Base-by-base conservation (phyloP, 164 flowering plant genomes). In the Euptelea pleiosperma region DNA sequence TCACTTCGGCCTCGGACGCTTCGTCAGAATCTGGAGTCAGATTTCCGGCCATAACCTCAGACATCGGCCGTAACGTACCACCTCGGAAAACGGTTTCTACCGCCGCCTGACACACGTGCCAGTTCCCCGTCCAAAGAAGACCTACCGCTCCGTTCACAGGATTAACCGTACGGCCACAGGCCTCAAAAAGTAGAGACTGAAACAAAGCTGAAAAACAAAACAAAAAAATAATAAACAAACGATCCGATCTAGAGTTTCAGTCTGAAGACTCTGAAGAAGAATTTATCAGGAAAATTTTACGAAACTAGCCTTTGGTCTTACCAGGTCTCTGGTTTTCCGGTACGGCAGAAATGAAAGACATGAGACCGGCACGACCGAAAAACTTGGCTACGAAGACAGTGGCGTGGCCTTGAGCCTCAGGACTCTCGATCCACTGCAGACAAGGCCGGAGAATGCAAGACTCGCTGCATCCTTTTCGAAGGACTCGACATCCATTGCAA, bases 401-500 rank as follows among this genome's bases (percentile, higher is more conserved):
- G 55, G 97, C 97, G 73, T 83, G 70, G 44, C 77, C 86, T 64
- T 89, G 96, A 22, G 91, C 81, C 35, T 83, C 80, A 0, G 93
- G 72, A 26, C 70, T 55, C 18, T 79, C 82, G 47, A 84, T 83
- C 89, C 90, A 81, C 33, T 76, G 85, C 10, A 88, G 70, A 55
- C 89, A 76, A 1, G 82, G 74, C 51, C 91, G 71, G 8, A 89
- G 78, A 35, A 84, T 64, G 71, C 96, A 89, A 12, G 68, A 46
- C 18, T 82, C 92, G 69, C 87, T 79, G 79, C 96, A 89, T 0
- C 89, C 96, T 60, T 82, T 89, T 50, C 96, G 77, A 14, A 89
- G 74, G 11, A 83, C 86, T 21, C 96, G 63, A 69, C 96, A 89
- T 0, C 96, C 96, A 62, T 89, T 89, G 85, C 96, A 89, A 63